Conservation (phyloP, 2,329 filamentous ascomycete species). For the Aspergillaceae sp. region DNA sequence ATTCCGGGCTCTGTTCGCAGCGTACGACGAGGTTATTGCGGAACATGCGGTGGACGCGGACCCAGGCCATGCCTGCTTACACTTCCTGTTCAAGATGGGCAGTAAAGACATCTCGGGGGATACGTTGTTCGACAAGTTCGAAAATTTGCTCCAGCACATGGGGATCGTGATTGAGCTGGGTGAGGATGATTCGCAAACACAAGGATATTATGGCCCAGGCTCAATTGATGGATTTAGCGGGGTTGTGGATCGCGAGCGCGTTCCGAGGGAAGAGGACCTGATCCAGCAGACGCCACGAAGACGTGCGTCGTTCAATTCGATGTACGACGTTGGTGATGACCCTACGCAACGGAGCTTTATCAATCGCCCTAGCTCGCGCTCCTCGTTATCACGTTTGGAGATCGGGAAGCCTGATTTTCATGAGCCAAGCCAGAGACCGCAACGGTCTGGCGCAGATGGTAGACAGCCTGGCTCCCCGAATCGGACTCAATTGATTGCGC, state of each 20-base stretch:
- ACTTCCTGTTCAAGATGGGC: constrained; percentile 71
- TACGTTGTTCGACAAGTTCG: constrained; percentile 61
- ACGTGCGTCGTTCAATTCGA: constrained; percentile 48
- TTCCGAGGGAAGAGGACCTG: constrained; percentile 16
- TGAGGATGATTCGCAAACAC: constrained; percentile 18
- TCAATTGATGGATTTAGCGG: constrained; percentile 16
- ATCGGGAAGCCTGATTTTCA: constrained; percentile 28
- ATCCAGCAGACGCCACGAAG: constrained; percentile 28
- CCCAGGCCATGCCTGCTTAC: constrained; percentile 65
- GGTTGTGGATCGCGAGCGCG: constrained; percentile 10
- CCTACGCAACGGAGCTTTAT: constrained; percentile 36
- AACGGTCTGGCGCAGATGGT: constrained; percentile 7
- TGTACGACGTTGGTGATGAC: constrained; percentile 45
- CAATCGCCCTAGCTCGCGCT: constrained; percentile 35
- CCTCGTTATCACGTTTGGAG: constrained; percentile 36
- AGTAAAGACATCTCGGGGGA: constrained; percentile 47
- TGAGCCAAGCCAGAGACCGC: constrained; percentile 13
- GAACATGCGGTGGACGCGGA: constrained; percentile 62
- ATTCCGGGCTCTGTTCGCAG: constrained; percentile 69
- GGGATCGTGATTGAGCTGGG: constrained; percentile 62
- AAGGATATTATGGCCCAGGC: constrained; percentile 18
- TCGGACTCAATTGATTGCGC: constrained; percentile 30
- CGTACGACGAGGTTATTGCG: constrained; percentile 69
- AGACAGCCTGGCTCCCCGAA: constrained; percentile 17
- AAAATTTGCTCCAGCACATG: constrained; percentile 57